Percentiles rank a stretch among this genome's conserved stretches.
phyloP scores from a whole-genome alignment of 2,329 filamentous ascomycete genomes.

The Davidsoniella virescens region DNA sequence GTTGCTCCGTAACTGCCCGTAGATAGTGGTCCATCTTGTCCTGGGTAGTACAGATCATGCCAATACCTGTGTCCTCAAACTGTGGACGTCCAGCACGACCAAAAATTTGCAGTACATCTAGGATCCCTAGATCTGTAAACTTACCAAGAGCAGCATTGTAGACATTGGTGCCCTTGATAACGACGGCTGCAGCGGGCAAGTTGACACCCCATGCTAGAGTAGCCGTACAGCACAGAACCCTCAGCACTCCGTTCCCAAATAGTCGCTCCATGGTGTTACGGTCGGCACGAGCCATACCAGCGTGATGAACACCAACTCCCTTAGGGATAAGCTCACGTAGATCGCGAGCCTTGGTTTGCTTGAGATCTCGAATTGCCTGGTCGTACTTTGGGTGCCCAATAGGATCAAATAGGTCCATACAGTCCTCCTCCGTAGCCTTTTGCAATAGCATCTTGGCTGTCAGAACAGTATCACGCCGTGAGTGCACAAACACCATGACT shows the following conservation, averaged over 20 bases:
- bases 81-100: conserved; percentile 95
- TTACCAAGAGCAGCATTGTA: conserved; percentile 95
- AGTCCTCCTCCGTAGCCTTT: conserved; percentile 68
- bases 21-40: conserved; percentile 87
- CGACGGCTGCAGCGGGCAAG: conserved; percentile 83
- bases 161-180: conserved; percentile 95
- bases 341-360: conserved; percentile 68
- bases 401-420: conserved; percentile 70
- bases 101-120: conserved; percentile 96
- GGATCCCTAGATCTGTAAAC: conserved; percentile 87
- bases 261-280: conserved; percentile 89
- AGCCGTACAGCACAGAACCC: conserved; percentile 94
- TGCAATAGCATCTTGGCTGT: conserved; percentile 76
- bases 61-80: conserved; percentile 93
- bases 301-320: conserved; percentile 88
- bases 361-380: conserved; percentile 67
- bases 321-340: conserved; percentile 78
- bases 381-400: conserved; percentile 63
- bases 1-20: conserved; percentile 82
- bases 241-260: conserved; percentile 82
- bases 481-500: conserved; percentile 98
- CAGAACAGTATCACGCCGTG: conserved; percentile 78
- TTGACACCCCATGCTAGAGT: conserved; percentile 98
- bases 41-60: conserved; percentile 94
- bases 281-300: conserved; percentile 88